A percentile compares a stretch with the other conserved stretches of the same genome.
phyloP scores from a whole-genome alignment of 2,329 filamentous ascomycete genomes.

The Uncinocarpus reesii region DNA sequence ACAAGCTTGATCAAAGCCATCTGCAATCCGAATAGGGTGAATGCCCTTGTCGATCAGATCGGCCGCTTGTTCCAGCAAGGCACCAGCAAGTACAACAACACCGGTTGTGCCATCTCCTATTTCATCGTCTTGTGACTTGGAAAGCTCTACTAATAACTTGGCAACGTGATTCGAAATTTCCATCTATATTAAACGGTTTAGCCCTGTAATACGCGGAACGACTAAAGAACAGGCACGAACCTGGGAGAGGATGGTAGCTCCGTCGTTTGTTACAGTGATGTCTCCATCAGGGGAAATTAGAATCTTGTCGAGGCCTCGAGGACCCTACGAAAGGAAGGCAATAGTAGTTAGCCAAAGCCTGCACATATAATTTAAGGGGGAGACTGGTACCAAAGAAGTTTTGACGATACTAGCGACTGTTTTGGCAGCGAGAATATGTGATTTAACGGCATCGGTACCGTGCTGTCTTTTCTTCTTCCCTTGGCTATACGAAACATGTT shows the following conservation, averaged over 20 bases:
- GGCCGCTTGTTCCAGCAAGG: conserved; percentile 88
- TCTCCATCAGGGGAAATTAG: conserved; percentile 97
- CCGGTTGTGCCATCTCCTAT: conserved; percentile 97
- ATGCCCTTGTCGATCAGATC: conserved; percentile 99
- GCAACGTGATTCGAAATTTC: conserved; percentile 98
- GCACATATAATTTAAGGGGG: neutral
- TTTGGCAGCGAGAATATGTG: conserved; percentile 90
- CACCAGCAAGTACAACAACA: conserved; percentile 90
- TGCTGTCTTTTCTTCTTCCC: conserved; percentile 96
- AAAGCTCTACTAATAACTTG: conserved; percentile 90
- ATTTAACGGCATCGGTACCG: conserved; percentile 94
- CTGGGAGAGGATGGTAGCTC: conserved; percentile 86
- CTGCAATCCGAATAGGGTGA: conserved; percentile 95
- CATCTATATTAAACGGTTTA: conserved; percentile 51
- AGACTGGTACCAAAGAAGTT: conserved; percentile 61
- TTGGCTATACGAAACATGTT: conserved; percentile 51
- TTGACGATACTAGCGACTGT: conserved; percentile 97
- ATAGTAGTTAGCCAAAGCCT: neutral
- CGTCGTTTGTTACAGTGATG: conserved; percentile 98
- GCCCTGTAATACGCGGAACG: conserved; percentile 9
- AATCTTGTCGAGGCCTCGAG: conserved; percentile 95
- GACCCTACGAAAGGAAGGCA: conserved; percentile 47
- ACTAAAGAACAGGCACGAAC: conserved; percentile 26
- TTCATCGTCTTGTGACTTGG: conserved; percentile 97
- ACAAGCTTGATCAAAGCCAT: conserved; percentile 95